Percentiles rank a stretch among this genome's conserved stretches.
Conservation (phyloP, 495 filamentous ascomycete genomes). For the Parathielavia appendiculata region DNA sequence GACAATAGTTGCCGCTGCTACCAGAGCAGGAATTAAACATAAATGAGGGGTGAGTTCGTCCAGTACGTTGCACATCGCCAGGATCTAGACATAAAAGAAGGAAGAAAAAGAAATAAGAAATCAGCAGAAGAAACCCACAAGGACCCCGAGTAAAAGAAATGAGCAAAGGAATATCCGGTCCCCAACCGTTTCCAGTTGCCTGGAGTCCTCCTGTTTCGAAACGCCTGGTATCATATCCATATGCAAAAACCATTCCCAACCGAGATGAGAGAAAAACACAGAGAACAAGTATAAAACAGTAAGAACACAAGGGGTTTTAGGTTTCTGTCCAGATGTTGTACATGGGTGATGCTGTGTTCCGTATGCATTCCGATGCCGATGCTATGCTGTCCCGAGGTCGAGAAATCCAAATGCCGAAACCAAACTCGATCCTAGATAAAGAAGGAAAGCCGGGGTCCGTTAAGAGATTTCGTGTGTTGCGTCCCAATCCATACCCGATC, state of each 20-base stretch:
- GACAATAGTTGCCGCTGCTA: constrained; percentile 22
- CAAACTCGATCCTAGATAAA: background rate
- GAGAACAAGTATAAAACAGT: constrained; percentile 2
- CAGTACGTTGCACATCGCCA: constrained; percentile 6
- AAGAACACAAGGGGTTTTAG: background rate
- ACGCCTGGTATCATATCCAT: constrained; percentile 33
- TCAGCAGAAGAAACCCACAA: constrained; percentile 2
- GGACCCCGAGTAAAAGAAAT: background rate
- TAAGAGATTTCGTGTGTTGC: background rate
- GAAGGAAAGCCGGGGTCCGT: background rate
- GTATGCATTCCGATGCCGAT: constrained; percentile 21
- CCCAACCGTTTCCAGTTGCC: constrained; percentile 23
- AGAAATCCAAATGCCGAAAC: constrained; percentile 6
- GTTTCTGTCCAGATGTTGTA: constrained; percentile 15
- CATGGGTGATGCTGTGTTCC: constrained; percentile 19
- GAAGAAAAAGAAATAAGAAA: constrained; percentile 1
- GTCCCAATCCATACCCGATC: background rate
- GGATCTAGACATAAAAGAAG: constrained; percentile 10
- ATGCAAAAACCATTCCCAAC: constrained; percentile 23
- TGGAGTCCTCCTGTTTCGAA: constrained; percentile 22
- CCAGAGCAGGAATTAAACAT: constrained; percentile 31
- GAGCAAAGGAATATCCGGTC: constrained; percentile 6
- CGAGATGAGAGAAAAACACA: constrained; percentile 11
- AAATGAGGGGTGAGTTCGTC: constrained; percentile 4
- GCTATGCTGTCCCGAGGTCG: constrained; percentile 25